These are phyloP conservation scores for Porpolomopsis calyptriformis DNA, from an alignment of 768 basidiomycete genomes.

Conservation along the genomic window DNA sequence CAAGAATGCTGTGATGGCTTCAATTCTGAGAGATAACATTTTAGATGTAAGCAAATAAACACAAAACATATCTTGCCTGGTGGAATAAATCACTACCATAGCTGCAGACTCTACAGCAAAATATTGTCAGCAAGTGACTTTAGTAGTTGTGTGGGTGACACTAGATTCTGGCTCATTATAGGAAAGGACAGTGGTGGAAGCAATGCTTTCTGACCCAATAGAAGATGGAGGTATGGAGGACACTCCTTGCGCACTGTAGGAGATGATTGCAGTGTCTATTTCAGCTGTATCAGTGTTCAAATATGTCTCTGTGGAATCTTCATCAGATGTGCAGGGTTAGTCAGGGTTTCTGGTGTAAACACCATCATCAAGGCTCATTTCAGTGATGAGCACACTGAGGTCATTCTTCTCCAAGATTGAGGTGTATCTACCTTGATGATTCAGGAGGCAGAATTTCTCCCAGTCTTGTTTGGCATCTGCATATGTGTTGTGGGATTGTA, in stretches of 20 bases:
- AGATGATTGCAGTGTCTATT: not conserved
- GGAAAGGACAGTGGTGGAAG: not conserved
- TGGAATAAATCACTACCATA: not conserved
- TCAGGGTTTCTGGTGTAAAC: not conserved
- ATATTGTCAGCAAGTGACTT: too few species aligned
- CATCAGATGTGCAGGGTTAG: not conserved
- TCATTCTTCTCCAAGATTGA: not conserved
- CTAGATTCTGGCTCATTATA: not conserved
- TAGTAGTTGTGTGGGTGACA: not conserved
- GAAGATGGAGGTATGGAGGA: not conserved
- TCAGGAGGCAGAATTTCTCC: not conserved
- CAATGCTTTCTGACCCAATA: not conserved
- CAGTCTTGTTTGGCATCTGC: not conserved
- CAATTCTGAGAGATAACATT: not conserved
- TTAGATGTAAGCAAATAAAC: not conserved
- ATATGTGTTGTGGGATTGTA: not conserved
- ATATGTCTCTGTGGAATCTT: not conserved
- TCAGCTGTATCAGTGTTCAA: not conserved
- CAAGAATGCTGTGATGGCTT: not conserved
- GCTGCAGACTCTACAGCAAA: not conserved
- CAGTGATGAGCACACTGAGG: not conserved
- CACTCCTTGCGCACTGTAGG: not conserved
- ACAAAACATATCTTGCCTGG: not conserved
- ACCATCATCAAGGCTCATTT: not conserved
- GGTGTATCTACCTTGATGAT: not conserved